These are phyloP conservation scores for Aspergillus saccharolyticus DNA, from an alignment of 495 filamentous ascomycete species.

Conservation along the genomic window DNA sequence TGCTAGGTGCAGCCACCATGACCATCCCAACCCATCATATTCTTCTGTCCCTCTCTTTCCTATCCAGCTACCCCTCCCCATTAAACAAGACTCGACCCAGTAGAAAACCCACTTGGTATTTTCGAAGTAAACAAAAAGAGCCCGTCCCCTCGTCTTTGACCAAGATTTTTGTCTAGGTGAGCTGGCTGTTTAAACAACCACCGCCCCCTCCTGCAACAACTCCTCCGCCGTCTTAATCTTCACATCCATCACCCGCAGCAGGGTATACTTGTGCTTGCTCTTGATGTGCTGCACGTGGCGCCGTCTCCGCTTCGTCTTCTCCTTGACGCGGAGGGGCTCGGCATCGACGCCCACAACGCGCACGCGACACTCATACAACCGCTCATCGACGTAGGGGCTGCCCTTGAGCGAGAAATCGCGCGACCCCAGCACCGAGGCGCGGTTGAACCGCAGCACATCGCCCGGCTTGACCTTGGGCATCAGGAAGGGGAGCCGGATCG, in stretches of 20 bases:
- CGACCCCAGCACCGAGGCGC: conserved; percentile 71
- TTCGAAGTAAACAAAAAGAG: too few relatives aligned
- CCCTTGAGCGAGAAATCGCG: conserved; percentile 88
- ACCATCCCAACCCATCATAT: background rate
- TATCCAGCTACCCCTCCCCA: too few relatives aligned
- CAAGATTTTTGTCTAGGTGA: too few relatives aligned
- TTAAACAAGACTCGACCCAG: too few relatives aligned
- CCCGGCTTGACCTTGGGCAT: conserved; percentile 80
- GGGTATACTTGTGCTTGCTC: conserved; percentile 87
- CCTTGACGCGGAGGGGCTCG: conserved; percentile 79
- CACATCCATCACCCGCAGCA: conserved; percentile 77
- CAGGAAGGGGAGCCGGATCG: conserved; percentile 86
- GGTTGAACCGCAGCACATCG: conserved; percentile 79
- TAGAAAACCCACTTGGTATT: too few relatives aligned
- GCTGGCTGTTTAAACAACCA: conserved; percentile 20
- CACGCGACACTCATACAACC: conserved; percentile 77
- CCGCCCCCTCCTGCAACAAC: conserved; percentile 41
- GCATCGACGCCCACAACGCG: conserved; percentile 79
- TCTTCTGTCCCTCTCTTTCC: background rate
- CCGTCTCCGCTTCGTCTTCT: conserved; percentile 91
- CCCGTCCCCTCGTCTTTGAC: too few relatives aligned
- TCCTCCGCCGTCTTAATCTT: conserved; percentile 61
- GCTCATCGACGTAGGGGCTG: conserved; percentile 69
- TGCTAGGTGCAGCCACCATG: conserved; percentile 1
- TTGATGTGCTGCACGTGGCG: conserved; percentile 64